Percentiles rank a stretch among this genome's conserved stretches.
phyloP scores from a whole-genome alignment of 2,329 filamentous ascomycete genomes.

The Neoarthrinium moseri region DNA sequence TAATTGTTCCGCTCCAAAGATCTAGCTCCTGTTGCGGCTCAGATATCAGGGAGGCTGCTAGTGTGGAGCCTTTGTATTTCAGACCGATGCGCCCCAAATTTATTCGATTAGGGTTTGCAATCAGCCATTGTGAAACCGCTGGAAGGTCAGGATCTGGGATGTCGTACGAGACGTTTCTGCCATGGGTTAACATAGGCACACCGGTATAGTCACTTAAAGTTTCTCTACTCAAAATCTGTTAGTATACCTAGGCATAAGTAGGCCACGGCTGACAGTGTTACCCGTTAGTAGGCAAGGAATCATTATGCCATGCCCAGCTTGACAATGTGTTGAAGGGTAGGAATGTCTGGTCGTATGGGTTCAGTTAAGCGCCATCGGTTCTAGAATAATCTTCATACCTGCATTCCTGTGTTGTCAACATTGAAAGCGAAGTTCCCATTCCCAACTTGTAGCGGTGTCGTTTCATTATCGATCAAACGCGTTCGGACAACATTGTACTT shows the following conservation, averaged over 20 bases:
- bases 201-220: constrained; percentile 30
- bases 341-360: constrained; percentile 18
- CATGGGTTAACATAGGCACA: constrained; percentile 30
- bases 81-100: constrained; percentile 43
- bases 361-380: not conserved
- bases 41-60: constrained; percentile 27
- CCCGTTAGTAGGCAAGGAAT: constrained; percentile 34
- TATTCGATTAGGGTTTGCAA: constrained; percentile 44
- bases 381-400: constrained; percentile 9
- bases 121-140: constrained; percentile 48
- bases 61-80: constrained; percentile 28
- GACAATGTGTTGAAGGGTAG: constrained; percentile 26
- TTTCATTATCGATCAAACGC: constrained; percentile 21
- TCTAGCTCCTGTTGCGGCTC: constrained; percentile 32
- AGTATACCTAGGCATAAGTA: not conserved
- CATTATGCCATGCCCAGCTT: constrained; percentile 29
- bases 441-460: constrained; percentile 26
- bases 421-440: constrained; percentile 29
- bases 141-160: constrained; percentile 33
- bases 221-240: constrained; percentile 17
- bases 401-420: constrained; percentile 28
- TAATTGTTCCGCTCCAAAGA: constrained; percentile 37
- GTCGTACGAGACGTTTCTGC: constrained; percentile 36
- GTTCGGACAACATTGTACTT: constrained; percentile 22
- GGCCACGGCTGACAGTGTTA: constrained; percentile 11